phyloP scores from a whole-genome alignment of 129 eudicot genomes.

The Tagetes patula region DNA sequence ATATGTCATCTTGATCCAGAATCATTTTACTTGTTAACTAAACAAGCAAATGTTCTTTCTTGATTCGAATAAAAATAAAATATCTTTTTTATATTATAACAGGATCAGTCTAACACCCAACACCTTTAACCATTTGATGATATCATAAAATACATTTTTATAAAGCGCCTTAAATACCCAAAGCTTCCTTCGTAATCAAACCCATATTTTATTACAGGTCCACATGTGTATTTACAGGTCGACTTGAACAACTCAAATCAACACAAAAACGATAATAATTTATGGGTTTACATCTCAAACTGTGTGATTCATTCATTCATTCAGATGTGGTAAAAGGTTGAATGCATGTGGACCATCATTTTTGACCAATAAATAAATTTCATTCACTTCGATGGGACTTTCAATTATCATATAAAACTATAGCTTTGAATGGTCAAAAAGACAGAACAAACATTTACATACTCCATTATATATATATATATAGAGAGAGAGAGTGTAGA shows the following conservation, averaged over 20 bases:
- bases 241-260: constrained; percentile 24
- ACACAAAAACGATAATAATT: neutral
- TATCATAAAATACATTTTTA: too few relatives aligned
- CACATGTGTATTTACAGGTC: neutral
- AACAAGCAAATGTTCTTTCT: too few relatives aligned
- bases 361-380: constrained; percentile 27
- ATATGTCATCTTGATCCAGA: too few relatives aligned
- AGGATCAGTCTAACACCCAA: too few relatives aligned
- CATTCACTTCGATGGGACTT: constrained; percentile 10
- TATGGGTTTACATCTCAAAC: constrained; percentile 16
- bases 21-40: too few relatives aligned
- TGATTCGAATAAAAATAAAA: too few relatives aligned
- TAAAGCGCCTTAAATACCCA: too few relatives aligned
- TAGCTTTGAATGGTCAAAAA: constrained; percentile 37
- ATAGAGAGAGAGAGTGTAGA: constrained; percentile 17
- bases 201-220: too few relatives aligned
- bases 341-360: constrained; percentile 38
- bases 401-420: neutral
- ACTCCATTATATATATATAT: too few relatives aligned
- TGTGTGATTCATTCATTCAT: neutral
- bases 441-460: neutral
- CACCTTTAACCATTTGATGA: too few relatives aligned
- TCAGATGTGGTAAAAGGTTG: constrained; percentile 29
- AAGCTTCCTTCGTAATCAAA: too few relatives aligned
- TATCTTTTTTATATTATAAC: too few relatives aligned